Conservation (phyloP, 345 rosid genomes). For the Limnanthes douglasii region DNA sequence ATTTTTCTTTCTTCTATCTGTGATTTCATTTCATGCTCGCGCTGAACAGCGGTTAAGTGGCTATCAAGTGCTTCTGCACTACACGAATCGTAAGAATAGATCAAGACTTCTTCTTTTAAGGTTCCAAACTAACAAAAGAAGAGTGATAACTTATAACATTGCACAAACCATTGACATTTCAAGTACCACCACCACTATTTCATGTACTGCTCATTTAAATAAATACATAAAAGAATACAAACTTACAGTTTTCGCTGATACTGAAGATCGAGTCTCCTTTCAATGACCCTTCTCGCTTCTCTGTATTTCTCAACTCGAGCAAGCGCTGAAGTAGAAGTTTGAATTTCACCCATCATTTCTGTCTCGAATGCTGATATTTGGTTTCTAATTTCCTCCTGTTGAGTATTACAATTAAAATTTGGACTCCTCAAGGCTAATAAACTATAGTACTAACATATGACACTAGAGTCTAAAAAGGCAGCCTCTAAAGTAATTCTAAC, state of each 20-base stretch:
- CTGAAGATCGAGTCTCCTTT: constrained; percentile 61
- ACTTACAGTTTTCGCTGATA: constrained; percentile 81
- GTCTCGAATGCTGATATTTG: constrained; percentile 41
- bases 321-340: constrained; percentile 36
- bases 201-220: not conserved
- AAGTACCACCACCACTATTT: not conserved
- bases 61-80: constrained; percentile 94
- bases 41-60: constrained; percentile 75
- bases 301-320: constrained; percentile 42
- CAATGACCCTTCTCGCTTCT: constrained; percentile 56
- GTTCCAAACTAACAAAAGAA: not conserved
- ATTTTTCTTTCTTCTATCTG: constrained; percentile 84
- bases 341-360: constrained; percentile 32
- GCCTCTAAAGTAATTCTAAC: not conserved
- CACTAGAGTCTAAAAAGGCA: too few relatives aligned
- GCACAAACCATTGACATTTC: not conserved
- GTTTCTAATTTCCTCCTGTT: constrained; percentile 74
- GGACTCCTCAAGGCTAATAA: too few relatives aligned
- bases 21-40: constrained; percentile 67
- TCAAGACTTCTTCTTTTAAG: constrained; percentile 3
- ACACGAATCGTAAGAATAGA: constrained; percentile 9
- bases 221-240: not conserved
- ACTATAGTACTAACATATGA: too few relatives aligned
- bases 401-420: not conserved
- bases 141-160: not conserved